Conservation (phyloP, 228 moss, liverwort and hornwort species). For the Sphagnum fallax region DNA sequence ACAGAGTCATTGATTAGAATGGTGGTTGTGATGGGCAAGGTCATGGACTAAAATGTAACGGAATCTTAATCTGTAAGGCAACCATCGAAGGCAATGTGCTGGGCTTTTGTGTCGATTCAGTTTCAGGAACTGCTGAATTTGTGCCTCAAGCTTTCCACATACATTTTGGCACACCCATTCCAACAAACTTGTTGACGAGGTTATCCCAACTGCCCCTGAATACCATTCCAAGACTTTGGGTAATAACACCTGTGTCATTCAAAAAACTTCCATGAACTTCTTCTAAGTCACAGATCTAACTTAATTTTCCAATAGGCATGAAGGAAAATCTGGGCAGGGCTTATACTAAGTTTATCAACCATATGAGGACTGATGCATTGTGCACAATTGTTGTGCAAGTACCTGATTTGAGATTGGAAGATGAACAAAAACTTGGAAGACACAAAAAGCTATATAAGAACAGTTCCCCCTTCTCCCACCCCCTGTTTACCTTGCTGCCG, state of each 20-base stretch:
- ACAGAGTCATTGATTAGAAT: too few species aligned
- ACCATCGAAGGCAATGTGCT: constrained; percentile 64
- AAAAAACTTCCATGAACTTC: neutral
- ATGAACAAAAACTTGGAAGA: too few species aligned
- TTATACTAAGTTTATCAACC: too few species aligned
- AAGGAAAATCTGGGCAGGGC: too few species aligned
- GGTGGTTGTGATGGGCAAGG: constrained; percentile 19
- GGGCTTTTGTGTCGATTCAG: constrained; percentile 44
- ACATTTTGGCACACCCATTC: constrained; percentile 60
- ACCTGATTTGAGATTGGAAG: too few species aligned
- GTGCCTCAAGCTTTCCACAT: constrained; percentile 40
- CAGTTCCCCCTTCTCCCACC: too few species aligned
- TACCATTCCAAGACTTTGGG: constrained; percentile 89
- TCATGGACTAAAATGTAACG: constrained; percentile 81
- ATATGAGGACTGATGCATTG: too few species aligned
- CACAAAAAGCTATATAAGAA: too few species aligned
- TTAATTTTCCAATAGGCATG: too few species aligned
- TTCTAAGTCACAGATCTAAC: too few species aligned
- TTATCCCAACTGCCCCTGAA: constrained; percentile 37
- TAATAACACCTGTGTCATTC: constrained; percentile 39
- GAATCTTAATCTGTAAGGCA: constrained; percentile 69
- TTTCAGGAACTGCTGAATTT: constrained; percentile 53
- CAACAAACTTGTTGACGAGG: constrained; percentile 21
- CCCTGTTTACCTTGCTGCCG: constrained; percentile 40
- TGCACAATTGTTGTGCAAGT: too few species aligned